These are phyloP conservation scores for Ogataea ganodermae DNA, from an alignment of 805 yeast genomes.

Conservation along the genomic window DNA sequence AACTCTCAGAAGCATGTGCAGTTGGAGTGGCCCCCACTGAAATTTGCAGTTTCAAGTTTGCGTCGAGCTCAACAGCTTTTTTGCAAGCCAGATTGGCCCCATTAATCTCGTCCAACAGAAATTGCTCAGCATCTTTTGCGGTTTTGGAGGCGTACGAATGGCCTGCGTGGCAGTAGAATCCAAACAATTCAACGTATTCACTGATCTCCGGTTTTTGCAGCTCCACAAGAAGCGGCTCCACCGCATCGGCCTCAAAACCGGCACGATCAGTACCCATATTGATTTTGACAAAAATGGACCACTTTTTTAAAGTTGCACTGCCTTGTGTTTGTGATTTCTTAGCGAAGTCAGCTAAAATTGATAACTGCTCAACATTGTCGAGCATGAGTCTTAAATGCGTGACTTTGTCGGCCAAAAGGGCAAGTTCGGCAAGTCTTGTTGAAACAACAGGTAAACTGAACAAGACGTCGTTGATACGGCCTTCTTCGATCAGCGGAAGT, in stretches of 20 bases:
- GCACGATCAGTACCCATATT: constrained; percentile 76
- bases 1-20: constrained; percentile 54
- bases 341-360: constrained; percentile 42
- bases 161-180: constrained; percentile 81
- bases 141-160: constrained; percentile 60
- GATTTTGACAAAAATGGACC: constrained; percentile 70
- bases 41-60: constrained; percentile 44
- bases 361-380: constrained; percentile 61
- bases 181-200: constrained; percentile 49
- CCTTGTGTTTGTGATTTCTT: constrained; percentile 18
- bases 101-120: constrained; percentile 55
- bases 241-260: constrained; percentile 43
- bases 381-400: constrained; percentile 56
- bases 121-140: constrained; percentile 46
- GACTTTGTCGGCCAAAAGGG: constrained; percentile 43
- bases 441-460: constrained; percentile 62
- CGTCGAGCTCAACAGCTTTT: constrained; percentile 38
- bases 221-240: constrained; percentile 39
- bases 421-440: constrained; percentile 50
- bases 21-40: constrained; percentile 88
- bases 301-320: constrained; percentile 33
- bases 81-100: constrained; percentile 58
- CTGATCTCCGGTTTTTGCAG: constrained; percentile 28
- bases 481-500: constrained; percentile 32
- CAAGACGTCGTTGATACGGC: constrained; percentile 46